phyloP scores from a whole-genome alignment of 2,329 filamentous ascomycete species.

The Penicillium digitatum region DNA sequence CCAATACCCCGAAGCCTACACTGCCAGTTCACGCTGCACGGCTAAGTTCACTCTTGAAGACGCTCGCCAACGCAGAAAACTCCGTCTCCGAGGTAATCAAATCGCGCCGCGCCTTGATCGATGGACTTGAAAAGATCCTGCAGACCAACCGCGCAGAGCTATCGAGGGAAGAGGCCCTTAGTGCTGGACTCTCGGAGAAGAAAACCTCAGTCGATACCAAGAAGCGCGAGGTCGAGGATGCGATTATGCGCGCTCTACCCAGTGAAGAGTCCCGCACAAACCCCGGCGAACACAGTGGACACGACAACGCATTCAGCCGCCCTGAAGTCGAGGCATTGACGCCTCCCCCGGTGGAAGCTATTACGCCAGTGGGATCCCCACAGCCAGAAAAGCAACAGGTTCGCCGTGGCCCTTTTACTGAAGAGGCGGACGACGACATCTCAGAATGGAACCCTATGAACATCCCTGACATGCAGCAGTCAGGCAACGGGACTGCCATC shows the following conservation, averaged over 20 bases:
- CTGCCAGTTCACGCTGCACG: slow-evolving; percentile 89
- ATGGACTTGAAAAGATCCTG: slow-evolving; percentile 76
- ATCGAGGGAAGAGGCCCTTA: slow-evolving; percentile 63
- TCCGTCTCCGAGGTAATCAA: slow-evolving; percentile 88
- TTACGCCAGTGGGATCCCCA: slow-evolving; percentile 52
- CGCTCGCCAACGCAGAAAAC: slow-evolving; percentile 79
- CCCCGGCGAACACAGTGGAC: slow-evolving; percentile 33
- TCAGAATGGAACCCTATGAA: slow-evolving; percentile 13
- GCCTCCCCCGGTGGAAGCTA: slow-evolving; percentile 63
- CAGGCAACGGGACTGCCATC: slow-evolving; percentile 15
- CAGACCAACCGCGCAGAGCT: slow-evolving; percentile 68
- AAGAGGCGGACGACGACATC: slow-evolving; percentile 11
- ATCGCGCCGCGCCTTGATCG: slow-evolving; percentile 71
- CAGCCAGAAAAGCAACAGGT: slow-evolving; percentile 35
- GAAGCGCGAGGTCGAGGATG: slow-evolving; percentile 84
- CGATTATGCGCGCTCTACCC: slow-evolving; percentile 79
- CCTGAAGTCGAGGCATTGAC: slow-evolving; percentile 84
- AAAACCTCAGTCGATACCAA: slow-evolving; percentile 71
- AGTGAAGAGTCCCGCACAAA: slow-evolving; percentile 53
- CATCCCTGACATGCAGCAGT: slow-evolving; percentile 21
- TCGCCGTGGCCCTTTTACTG: slow-evolving; percentile 25
- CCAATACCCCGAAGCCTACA: slow-evolving; percentile 64
- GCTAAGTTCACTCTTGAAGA: slow-evolving; percentile 83
- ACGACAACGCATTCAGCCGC: slow-evolving; percentile 45
- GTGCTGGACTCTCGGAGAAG: slow-evolving; percentile 61